A percentile compares a stretch with the other conserved stretches of the same genome.
phyloP scores from a whole-genome alignment of 2,329 filamentous ascomycete genomes.

The Diaporthe amygdali region DNA sequence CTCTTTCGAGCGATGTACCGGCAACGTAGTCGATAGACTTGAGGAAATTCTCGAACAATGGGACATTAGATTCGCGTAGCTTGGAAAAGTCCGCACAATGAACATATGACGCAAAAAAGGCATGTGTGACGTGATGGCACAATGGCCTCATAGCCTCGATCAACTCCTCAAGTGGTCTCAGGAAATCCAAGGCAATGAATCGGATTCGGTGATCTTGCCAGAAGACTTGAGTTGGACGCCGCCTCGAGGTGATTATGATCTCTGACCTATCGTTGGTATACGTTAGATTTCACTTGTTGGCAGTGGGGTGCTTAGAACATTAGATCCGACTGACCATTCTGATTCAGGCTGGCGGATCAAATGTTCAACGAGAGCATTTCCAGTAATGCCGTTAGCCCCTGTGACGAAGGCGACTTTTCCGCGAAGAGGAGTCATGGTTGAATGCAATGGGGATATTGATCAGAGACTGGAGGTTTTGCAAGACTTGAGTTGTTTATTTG shows the following conservation, averaged over 20 bases:
- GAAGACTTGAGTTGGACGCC: slow-evolving; percentile 1
- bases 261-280: slow-evolving; percentile 10
- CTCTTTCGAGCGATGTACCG: slow-evolving; percentile 7
- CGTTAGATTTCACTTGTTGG: no score
- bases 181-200: slow-evolving; percentile 23
- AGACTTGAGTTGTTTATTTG: neutral
- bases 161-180: slow-evolving; percentile 21
- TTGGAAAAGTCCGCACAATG: slow-evolving; percentile 21
- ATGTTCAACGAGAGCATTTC: slow-evolving; percentile 39
- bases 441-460: no score
- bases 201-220: slow-evolving; percentile 24
- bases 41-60: slow-evolving; percentile 24
- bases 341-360: slow-evolving; percentile 27
- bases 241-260: slow-evolving; percentile 20
- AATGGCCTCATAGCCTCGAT: slow-evolving; percentile 6
- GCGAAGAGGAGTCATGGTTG: neutral
- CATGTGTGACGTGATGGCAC: slow-evolving; percentile 20
- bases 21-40: slow-evolving; percentile 16
- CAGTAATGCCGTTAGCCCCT: slow-evolving; percentile 40
- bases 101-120: slow-evolving; percentile 25
- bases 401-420: slow-evolving; percentile 11
- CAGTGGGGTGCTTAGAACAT: no score
- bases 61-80: slow-evolving; percentile 18
- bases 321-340: slow-evolving; percentile 23
- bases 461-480: no score